Conservation (phyloP, 2,329 filamentous ascomycete genomes). For the Drechslerella dactyloides region DNA sequence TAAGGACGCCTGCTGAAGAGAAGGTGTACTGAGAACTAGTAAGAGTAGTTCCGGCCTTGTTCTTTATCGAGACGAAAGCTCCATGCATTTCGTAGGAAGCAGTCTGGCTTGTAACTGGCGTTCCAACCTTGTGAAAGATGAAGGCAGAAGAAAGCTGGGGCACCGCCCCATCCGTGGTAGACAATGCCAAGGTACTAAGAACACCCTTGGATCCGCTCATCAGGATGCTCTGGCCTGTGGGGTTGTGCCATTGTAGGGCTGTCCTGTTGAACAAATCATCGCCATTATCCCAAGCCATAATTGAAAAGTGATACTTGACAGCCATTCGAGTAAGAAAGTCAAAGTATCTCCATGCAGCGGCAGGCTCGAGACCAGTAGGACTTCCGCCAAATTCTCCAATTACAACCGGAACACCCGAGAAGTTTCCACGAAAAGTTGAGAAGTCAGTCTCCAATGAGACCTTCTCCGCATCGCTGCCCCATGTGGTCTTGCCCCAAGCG, state of each 20-base stretch:
- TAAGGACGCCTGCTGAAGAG: conserved; percentile 61
- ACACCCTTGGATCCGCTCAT: conserved; percentile 61
- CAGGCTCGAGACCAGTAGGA: conserved; percentile 63
- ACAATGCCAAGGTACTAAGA: conserved; percentile 64
- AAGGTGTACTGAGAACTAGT: conserved; percentile 62
- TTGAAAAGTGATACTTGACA: conserved; percentile 62
- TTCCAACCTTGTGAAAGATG: conserved; percentile 60
- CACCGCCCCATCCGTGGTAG: conserved; percentile 62
- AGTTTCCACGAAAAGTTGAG: conserved; percentile 64
- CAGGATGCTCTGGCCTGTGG: conserved; percentile 62
- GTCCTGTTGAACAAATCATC: conserved; percentile 64
- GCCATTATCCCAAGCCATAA: conserved; percentile 68
- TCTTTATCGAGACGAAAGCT: conserved; percentile 60
- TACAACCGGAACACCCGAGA: conserved; percentile 58
- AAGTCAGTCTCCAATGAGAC: conserved; percentile 63
- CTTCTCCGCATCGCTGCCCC: conserved; percentile 66
- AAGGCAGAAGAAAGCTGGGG: conserved; percentile 64
- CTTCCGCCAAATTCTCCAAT: conserved; percentile 67
- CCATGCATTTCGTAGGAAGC: conserved; percentile 65
- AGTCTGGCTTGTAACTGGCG: conserved; percentile 58
- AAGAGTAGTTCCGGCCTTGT: conserved; percentile 58
- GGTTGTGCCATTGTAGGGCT: conserved; percentile 63
- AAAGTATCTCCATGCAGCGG: conserved; percentile 67
- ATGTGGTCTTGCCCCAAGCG: conserved; percentile 67
- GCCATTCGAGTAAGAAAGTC: conserved; percentile 64